phyloP scores from a whole-genome alignment of 192 early-diverging fungal species.

The Ramicandelaber brevisporus region DNA sequence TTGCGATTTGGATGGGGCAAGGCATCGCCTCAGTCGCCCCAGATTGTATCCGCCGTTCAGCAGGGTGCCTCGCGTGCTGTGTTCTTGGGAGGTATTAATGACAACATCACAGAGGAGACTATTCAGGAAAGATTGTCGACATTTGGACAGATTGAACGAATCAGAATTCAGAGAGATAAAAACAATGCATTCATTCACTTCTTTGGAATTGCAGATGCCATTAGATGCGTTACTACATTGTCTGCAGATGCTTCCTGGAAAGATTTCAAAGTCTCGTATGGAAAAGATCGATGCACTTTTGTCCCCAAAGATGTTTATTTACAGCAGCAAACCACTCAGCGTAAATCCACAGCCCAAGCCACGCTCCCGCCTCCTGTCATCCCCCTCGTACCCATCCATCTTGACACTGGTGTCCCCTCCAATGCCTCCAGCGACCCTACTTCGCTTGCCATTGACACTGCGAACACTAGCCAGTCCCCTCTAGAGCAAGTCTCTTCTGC shows the following conservation, averaged over 20 bases:
- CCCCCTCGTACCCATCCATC: too few species aligned
- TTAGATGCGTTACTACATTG: slow-evolving; percentile 39
- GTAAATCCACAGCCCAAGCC: neutral
- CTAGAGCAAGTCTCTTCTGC: too few species aligned
- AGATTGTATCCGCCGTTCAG: slow-evolving; percentile 29
- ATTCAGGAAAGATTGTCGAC: slow-evolving; percentile 27
- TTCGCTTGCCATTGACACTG: too few species aligned
- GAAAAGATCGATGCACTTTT: slow-evolving; percentile 54
- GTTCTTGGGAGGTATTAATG: slow-evolving; percentile 53
- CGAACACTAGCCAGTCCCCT: too few species aligned
- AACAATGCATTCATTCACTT: slow-evolving; percentile 73
- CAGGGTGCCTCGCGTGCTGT: slow-evolving; percentile 56
- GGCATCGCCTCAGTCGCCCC: slow-evolving; percentile 17
- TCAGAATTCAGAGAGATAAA: slow-evolving; percentile 42
- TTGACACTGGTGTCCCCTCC: too few species aligned
- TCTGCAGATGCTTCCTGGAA: slow-evolving; percentile 25
- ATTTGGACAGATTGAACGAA: slow-evolving; percentile 48
- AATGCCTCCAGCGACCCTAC: too few species aligned
- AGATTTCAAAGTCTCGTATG: slow-evolving; percentile 39
- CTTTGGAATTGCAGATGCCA: slow-evolving; percentile 31
- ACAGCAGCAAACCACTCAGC: slow-evolving; percentile 2
- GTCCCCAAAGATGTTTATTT: slow-evolving; percentile 1
- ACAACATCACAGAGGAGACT: slow-evolving; percentile 20
- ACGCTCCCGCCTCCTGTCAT: neutral
- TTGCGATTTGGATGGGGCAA: too few species aligned